Evolutionary conservation across 2,329 filamentous ascomycete species (phyloP), one percentile per base, ranked within the genome.

Genomic region (Fusarium phyllophilum): DNA sequence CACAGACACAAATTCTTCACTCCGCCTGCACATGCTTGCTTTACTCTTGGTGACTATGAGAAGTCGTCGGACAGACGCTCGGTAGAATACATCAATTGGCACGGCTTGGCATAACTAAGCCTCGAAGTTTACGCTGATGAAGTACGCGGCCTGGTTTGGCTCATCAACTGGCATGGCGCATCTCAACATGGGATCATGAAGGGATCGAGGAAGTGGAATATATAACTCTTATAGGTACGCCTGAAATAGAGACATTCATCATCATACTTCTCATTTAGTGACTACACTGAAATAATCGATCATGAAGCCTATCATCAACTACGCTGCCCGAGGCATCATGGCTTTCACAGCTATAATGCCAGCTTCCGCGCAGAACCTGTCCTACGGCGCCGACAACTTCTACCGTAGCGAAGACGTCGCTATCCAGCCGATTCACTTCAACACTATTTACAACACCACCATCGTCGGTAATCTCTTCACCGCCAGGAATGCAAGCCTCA

Each of bases 221-320:
- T 45, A 45, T 45, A 31, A 26, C 7, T 4, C 6, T n/a, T 2
- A n/a, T 1, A 7, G 6, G 8, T 5, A 6, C 26, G 20, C 2
- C 15, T 9, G 3, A 6, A 12, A 17, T 15, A 17, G 3, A 22
- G 3, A 17, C 5, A 18, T 3, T 3, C 7, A 48, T 10, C n/a
- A n/a, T 2, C 11, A 14, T 3, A 17, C 7, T 11, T n/a, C 11
- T 17, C 20, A 17, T 29, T 2, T 2, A 39, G 20, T 13, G 20
- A 8, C 0, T 1, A 3, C 8, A 17, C 8, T 54, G 2, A 1
- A 29, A 14, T 1, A 13, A 4, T 5, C 1, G 6, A n/a, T 8
- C 11, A 55, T 55, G 51, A 55, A 55, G 20, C 17, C 34, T 6
- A 17, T 36, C 20, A 3, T 48, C 31, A 24, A 29, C 31, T 48